Evolutionary conservation across 257 asterid species (phyloP).

Genomic region (Misopates orontium): DNA sequence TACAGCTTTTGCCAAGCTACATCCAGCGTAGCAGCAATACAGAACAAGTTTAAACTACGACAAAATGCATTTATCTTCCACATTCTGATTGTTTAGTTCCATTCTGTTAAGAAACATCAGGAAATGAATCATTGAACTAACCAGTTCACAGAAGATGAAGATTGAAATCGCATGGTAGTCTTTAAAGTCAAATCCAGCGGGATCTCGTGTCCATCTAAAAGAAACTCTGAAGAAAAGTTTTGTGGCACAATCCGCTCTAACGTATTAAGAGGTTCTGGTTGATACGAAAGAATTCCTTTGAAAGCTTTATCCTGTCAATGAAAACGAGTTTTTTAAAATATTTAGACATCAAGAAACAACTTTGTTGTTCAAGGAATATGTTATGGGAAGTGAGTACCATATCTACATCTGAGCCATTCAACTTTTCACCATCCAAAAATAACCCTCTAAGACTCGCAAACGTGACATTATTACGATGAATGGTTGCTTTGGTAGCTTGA

Average conservation of each 20-base stretch:
- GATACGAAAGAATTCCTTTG: slow-evolving; percentile 68
- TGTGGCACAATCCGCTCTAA: slow-evolving; percentile 32
- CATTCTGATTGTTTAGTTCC: too few species aligned
- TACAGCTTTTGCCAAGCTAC: not conserved
- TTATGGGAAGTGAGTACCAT: slow-evolving; percentile 54
- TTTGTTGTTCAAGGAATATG: slow-evolving; percentile 6
- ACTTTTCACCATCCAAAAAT: slow-evolving; percentile 56
- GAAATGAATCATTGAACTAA: slow-evolving; percentile 36
- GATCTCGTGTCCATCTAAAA: slow-evolving; percentile 54
- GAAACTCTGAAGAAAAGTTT: slow-evolving; percentile 50
- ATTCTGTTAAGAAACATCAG: slow-evolving; percentile 2
- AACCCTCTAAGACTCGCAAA: slow-evolving; percentile 68
- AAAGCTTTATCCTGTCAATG: slow-evolving; percentile 71
- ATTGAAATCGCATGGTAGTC: slow-evolving; percentile 61
- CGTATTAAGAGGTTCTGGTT: slow-evolving; percentile 47
- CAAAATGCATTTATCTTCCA: too few species aligned
- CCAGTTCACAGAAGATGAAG: slow-evolving; percentile 83
- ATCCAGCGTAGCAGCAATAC: not conserved
- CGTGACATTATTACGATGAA: slow-evolving; percentile 39
- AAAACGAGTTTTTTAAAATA: slow-evolving; percentile 17
- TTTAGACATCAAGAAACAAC: slow-evolving; percentile 29
- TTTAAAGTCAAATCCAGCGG: slow-evolving; percentile 87
- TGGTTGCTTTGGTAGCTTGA: slow-evolving; percentile 37
- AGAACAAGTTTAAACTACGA: too few species aligned
- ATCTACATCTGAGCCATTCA: slow-evolving; percentile 52